Evolutionary conservation across 139 green algal genomes (phyloP).

Genomic region (Pseudopediastrum boryanum): DNA sequence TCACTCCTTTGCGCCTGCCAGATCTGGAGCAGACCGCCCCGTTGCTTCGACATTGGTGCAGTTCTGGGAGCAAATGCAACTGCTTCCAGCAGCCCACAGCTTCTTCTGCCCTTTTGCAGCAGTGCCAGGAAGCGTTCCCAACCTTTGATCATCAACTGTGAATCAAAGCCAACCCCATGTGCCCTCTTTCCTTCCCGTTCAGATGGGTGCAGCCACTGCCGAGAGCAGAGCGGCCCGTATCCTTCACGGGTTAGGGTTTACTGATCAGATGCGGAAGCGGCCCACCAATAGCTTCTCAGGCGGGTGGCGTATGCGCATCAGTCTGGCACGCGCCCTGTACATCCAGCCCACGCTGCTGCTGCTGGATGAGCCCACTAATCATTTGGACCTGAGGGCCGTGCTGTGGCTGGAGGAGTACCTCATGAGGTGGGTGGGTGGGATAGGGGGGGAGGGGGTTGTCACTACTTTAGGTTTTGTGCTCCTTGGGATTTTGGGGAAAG

Average conservation of each 20-base stretch:
- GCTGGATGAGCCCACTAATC: conserved; percentile 99
- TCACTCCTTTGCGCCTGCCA: no score
- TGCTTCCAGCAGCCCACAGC: no score
- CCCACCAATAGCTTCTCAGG: conserved; percentile 81
- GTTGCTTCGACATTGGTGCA: no score
- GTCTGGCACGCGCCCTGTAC: conserved; percentile 97
- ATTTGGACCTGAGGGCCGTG: conserved; percentile 95
- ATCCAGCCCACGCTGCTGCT: conserved; percentile 98
- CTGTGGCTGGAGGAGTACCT: conserved; percentile 95
- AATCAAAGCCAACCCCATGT: no score
- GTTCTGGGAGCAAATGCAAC: no score
- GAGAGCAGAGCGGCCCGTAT: conserved; percentile 97
- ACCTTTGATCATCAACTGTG: no score
- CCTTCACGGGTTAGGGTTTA: conserved; percentile 96
- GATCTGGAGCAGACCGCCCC: no score
- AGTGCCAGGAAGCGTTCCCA: no score
- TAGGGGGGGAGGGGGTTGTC: neutral
- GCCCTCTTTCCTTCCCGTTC: conserved; percentile 32
- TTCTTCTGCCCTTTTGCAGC: no score
- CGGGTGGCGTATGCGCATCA: conserved; percentile 98
- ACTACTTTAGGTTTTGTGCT: neutral
- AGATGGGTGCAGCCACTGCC: conserved; percentile 80
- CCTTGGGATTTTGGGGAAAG: no score
- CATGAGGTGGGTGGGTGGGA: conserved; percentile 20
- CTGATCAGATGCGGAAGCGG: conserved; percentile 85